These are phyloP conservation scores for Graphilbum sp. DNA, from an alignment of 2,329 filamentous ascomycete genomes.

Conservation along the genomic window DNA sequence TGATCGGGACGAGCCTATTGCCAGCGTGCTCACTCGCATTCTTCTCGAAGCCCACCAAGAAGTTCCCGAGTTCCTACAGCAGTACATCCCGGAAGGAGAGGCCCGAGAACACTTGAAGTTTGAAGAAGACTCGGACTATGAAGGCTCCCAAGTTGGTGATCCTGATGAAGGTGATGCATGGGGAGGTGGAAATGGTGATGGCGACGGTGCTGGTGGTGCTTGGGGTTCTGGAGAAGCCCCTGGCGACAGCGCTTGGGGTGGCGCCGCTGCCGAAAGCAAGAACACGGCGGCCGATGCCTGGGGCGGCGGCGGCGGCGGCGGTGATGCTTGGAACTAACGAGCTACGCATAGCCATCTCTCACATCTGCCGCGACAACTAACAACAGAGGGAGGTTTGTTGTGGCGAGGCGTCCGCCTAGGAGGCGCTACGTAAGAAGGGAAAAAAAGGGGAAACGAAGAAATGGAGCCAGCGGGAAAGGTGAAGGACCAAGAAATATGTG, in stretches of 20 bases:
- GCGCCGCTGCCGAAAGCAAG: no score
- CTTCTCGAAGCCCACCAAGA: constrained; percentile 64
- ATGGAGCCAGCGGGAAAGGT: no score
- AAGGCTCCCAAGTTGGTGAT: constrained; percentile 13
- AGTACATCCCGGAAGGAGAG: constrained; percentile 41
- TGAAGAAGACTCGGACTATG: constrained; percentile 38
- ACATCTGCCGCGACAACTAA: no score
- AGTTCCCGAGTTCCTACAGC: constrained; percentile 66
- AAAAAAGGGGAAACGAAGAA: no score
- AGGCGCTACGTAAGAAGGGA: no score
- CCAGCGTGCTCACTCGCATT: constrained; percentile 58
- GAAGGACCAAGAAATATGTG: no score
- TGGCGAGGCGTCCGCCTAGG: no score
- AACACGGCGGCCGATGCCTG: no score
- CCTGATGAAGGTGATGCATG: constrained; percentile 10
- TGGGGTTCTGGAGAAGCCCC: constrained; percentile 8
- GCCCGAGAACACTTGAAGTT: constrained; percentile 31
- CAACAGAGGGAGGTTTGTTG: no score
- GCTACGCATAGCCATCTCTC: no score
- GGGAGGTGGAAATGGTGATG: constrained; percentile 7
- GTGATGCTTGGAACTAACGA: no score
- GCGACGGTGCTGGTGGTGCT: constrained; percentile 2
- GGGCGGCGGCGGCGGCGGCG: no score
- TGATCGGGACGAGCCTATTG: constrained; percentile 58
- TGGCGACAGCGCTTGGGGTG: background rate